Evolutionary conservation across 1,284 basidiomycete genomes (phyloP), one percentile per base, ranked within the genome.

Genomic region (Sanguinoderma infundibulare): DNA sequence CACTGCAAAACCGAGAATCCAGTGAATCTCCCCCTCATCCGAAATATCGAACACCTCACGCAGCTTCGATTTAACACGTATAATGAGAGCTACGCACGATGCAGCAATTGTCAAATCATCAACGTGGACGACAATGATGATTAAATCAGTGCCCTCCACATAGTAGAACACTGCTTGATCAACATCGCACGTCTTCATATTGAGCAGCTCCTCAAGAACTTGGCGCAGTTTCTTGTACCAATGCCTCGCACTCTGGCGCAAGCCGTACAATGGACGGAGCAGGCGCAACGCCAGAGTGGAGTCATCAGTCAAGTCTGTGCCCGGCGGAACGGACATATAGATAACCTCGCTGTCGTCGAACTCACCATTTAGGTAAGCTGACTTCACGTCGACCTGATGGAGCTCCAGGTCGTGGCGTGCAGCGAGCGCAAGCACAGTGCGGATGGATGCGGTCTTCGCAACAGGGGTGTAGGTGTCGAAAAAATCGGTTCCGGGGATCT

Each of bases 401-500:
- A 78, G 59, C 9, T 71, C 65, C 49, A 64, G 69, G 56, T 70
- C 68, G 2, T 66, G 38, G 5, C 40, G 47, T 0, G 75, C 74
- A 6, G 74, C 74, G 1, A 78, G 32, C 0, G 74, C 67, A 1
- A 78, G 63, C 3, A 76, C 60, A 0, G 66, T 57, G 1, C 73
- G 64, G 14, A 77, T 67, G 2, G 73, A 70, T 1, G 63, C 51
- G 30, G 72, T 67, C 39, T 69, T 63, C 12, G 69, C 72, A 0
- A 77, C 73, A 1, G 77, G 75, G 69, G 39, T 10, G n/a, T 40
- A 40, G 6, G 39, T 40, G n/a, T 40, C 39, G 39, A 40, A 40
- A 10, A 40, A 82, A 64, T 83, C 77, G 15, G 79, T 49, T 1
- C 80, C 77, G 1, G 69, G 62, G 1, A 69, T 56, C 61, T 78